Evolutionary conservation across 495 filamentous ascomycete species (phyloP), one percentile per base, ranked within the genome.

Genomic region (Hypomontagnella monticulosa): DNA sequence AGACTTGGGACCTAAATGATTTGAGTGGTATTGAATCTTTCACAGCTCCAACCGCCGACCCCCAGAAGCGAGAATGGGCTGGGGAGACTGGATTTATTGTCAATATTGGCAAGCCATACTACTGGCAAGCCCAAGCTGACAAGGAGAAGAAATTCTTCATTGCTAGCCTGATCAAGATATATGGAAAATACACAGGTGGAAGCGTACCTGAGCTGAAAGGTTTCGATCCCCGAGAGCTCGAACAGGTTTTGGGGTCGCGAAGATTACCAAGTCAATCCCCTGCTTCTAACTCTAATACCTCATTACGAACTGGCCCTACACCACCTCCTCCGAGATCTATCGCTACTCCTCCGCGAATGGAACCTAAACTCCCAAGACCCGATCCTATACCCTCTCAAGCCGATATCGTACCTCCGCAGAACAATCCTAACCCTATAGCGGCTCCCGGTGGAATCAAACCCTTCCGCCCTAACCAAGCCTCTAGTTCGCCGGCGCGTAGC

Each of bases 111-210:
- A 99, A 99, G 75, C 91, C 93, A 0, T 99, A 99, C 74, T 98
- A 96, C 75, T 99, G 95, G 95, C 89, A 95, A 77, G 93, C 96
- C 14, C 84, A 88, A 36, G 93, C 89, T 10, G 83, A 89, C 43
- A 97, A 96, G 79, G 95, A 98, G 76, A 98, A 97, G 81, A 93
- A 96, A 56, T 98, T 97, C 78, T 99, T 99, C 75, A 96, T 98
- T 71, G 91, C 89, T 20, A 96, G 92, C 71, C 75, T 97, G 62
- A 85, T 97, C 60, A 98, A 97, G 78, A 97, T 99, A 36, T 99
- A 90, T 73, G 89, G 85, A 58, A 98, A 97, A 72, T 99, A 97
- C 72, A 98, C 96, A 9, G 90, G 91, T 20, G 95, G 96, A 8
- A 90, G 87, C 59, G 76, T 89, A 18, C 95, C 95, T 16, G 84